Conservation (phyloP, 2,329 filamentous ascomycete species). For the Colletotrichum brevisporum region DNA sequence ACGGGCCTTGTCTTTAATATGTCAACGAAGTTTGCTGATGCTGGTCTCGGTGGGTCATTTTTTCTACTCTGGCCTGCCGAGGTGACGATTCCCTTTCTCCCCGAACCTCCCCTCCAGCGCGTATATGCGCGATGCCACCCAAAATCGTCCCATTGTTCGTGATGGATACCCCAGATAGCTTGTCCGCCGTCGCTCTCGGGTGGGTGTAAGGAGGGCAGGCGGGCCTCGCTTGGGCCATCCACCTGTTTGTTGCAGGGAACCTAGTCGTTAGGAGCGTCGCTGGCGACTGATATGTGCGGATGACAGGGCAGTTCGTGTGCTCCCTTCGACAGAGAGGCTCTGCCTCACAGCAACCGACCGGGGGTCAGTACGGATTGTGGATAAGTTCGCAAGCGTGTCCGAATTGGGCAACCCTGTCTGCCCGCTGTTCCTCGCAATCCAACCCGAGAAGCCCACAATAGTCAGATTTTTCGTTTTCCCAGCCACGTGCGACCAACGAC, state of each 20-base stretch:
- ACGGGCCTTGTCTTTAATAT: constrained; percentile 35
- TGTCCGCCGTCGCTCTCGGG: constrained; percentile 7
- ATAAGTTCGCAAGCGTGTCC: constrained; percentile 38
- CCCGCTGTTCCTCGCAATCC: constrained; percentile 23
- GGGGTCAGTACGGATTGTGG: constrained; percentile 21
- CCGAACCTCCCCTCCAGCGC: constrained; percentile 6
- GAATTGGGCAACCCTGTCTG: constrained; percentile 22
- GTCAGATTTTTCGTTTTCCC: constrained; percentile 2
- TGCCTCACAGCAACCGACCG: constrained; percentile 23
- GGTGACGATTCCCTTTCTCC: constrained; percentile 5
- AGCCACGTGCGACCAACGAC: constrained; percentile 20
- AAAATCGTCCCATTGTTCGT: constrained; percentile 30
- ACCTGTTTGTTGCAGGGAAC: constrained; percentile 34
- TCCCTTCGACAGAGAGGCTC: constrained; percentile 12
- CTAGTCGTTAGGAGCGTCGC: constrained; percentile 5
- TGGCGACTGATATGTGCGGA: constrained; percentile 16
- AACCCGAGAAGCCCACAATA: constrained; percentile 11
- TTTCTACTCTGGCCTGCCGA: background rate
- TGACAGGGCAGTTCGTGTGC: constrained; percentile 24
- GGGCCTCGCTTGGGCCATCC: constrained; percentile 11
- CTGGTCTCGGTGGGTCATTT: constrained; percentile 9
- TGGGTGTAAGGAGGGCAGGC: constrained; percentile 18
- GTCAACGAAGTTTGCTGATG: constrained; percentile 34
- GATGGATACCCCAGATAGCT: constrained; percentile 24
- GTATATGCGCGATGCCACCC: constrained; percentile 7